phyloP scores from a whole-genome alignment of 2,329 filamentous ascomycete genomes.

The Stachybotrys chartarum region DNA sequence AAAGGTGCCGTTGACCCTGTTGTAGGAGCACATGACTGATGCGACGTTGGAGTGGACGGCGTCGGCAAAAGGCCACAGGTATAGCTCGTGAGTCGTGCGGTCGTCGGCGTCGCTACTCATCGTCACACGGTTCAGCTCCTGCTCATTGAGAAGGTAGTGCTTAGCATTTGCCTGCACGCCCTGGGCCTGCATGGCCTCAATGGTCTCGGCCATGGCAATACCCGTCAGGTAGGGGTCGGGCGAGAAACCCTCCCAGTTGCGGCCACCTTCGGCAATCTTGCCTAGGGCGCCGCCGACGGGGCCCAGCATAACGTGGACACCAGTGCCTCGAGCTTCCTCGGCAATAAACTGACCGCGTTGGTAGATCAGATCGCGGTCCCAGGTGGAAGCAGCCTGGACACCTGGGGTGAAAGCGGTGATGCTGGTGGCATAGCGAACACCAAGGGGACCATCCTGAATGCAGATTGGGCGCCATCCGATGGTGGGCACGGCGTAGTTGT shows the following conservation, averaged over 20 bases:
- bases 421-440: slow-evolving; percentile 16
- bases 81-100: slow-evolving; percentile 54
- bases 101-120: slow-evolving; percentile 54
- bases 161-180: slow-evolving; percentile 35
- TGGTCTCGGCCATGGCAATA: slow-evolving; percentile 49
- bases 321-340: slow-evolving; percentile 67
- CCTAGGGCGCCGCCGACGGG: slow-evolving; percentile 43
- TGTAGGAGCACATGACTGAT: slow-evolving; percentile 57
- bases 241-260: slow-evolving; percentile 55
- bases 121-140: slow-evolving; percentile 61
- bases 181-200: slow-evolving; percentile 44
- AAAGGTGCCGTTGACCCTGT: slow-evolving; percentile 65
- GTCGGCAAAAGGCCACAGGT: slow-evolving; percentile 65
- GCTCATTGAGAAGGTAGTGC: slow-evolving; percentile 68
- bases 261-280: slow-evolving; percentile 26
- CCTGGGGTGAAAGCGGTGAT: slow-evolving; percentile 39
- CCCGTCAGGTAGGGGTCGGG: slow-evolving; percentile 67
- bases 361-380: slow-evolving; percentile 66
- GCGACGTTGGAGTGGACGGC: slow-evolving; percentile 54
- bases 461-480: slow-evolving; percentile 29
- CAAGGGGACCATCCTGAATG: slow-evolving; percentile 20
- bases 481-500: slow-evolving; percentile 21
- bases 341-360: slow-evolving; percentile 67
- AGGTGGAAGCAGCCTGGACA: slow-evolving; percentile 51
- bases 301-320: slow-evolving; percentile 70